These are phyloP conservation scores for Bretziella fagacearum DNA, from an alignment of 2,329 filamentous ascomycete genomes.

Conservation along the genomic window DNA sequence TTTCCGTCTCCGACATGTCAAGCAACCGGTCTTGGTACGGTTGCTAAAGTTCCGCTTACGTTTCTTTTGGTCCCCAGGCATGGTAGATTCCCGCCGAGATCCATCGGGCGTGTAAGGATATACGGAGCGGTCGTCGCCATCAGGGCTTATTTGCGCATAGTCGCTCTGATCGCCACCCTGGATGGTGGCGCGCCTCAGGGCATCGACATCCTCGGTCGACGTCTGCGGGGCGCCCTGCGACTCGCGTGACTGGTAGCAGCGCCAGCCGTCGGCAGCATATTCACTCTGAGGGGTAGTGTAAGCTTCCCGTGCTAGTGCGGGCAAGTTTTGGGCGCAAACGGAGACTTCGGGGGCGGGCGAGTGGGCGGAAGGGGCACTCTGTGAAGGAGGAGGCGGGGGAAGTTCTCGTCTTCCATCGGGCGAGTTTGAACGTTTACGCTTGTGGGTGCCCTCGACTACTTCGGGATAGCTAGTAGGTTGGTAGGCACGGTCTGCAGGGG, in stretches of 20 bases:
- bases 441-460: conserved; percentile 34
- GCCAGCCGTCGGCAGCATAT: conserved; percentile 33
- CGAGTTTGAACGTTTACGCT: conserved; percentile 55
- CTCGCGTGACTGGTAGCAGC: conserved; percentile 29
- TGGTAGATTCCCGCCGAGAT: conserved; percentile 30
- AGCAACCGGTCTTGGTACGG: conserved; percentile 85
- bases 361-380: conserved; percentile 4
- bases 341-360: not conserved
- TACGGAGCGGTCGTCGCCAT: conserved; percentile 17
- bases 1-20: conserved; percentile 81
- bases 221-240: conserved; percentile 30
- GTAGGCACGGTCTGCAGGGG: conserved; percentile 10
- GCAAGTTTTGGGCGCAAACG: conserved; percentile 2
- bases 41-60: conserved; percentile 78
- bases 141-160: conserved; percentile 6
- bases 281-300: conserved; percentile 27
- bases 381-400: conserved; percentile 18
- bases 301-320: conserved; percentile 20
- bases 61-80: conserved; percentile 49
- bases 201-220: conserved; percentile 33
- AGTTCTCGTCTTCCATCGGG: conserved; percentile 31
- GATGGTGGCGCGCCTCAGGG: conserved; percentile 28
- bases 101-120: conserved; percentile 28
- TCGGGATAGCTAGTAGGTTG: conserved; percentile 9
- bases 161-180: conserved; percentile 35